Conservation (phyloP, 225 moss, liverwort and hornwort species). For the Antitrichia curtipendula region DNA sequence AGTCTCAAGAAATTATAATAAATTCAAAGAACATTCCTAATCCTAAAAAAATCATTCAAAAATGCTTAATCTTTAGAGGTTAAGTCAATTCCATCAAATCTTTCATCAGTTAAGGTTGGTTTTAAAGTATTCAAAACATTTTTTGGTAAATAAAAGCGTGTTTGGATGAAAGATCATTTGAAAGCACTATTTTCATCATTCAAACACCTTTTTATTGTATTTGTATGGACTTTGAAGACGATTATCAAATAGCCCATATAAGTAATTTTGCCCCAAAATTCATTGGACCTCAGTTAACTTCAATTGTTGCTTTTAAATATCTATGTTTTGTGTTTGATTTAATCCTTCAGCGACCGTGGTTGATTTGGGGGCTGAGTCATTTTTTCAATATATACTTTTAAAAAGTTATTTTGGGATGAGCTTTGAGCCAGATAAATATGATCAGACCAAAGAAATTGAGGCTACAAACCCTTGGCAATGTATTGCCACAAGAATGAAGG, state of each 20-base stretch:
- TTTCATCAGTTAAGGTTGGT: neutral
- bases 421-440: too few species aligned
- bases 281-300: rapidly evolving
- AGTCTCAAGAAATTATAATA: too few species aligned
- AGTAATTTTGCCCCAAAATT: neutral
- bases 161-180: neutral
- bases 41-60: neutral
- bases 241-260: neutral
- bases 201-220: rapidly evolving
- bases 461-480: too few species aligned
- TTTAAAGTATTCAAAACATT: neutral
- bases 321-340: neutral
- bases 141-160: neutral
- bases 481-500: too few species aligned
- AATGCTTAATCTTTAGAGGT: rapidly evolving
- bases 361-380: too few species aligned
- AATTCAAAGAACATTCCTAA: neutral
- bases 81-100: neutral
- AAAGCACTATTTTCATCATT: neutral
- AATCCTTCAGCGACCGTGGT: too few species aligned
- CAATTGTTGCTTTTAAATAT: neutral
- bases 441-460: too few species aligned
- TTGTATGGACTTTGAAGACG: neutral
- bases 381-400: too few species aligned
- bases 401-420: too few species aligned